Percentiles rank a stretch among this genome's conserved stretches.
Conservation (phyloP, 129 eudicot species). For the Apium graveolens region DNA sequence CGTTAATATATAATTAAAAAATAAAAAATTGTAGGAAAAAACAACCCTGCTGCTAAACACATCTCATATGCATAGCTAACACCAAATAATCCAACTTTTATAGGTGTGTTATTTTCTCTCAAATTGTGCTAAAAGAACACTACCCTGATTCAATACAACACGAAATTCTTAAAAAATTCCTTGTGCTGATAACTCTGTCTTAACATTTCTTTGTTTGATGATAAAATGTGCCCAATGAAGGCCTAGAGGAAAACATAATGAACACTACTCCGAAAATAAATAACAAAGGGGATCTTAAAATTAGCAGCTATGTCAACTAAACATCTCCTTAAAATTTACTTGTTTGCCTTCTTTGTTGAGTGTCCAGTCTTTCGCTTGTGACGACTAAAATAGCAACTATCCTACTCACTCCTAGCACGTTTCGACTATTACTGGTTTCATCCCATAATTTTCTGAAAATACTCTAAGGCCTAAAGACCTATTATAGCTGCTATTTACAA, state of each 20-base stretch:
- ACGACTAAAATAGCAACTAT: constrained; percentile 95
- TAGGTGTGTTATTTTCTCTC: background rate
- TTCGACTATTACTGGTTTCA: too few relatives aligned
- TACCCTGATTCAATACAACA: background rate
- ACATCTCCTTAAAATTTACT: constrained; percentile 7
- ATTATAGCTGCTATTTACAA: too few relatives aligned
- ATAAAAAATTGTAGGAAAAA: too few relatives aligned
- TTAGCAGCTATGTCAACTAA: constrained; percentile 26
- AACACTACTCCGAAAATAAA: constrained; percentile 23
- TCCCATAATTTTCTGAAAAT: too few relatives aligned
- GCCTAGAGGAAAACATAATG: constrained; percentile 20
- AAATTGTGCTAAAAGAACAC: background rate
- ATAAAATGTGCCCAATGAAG: constrained; percentile 28
- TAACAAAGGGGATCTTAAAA: constrained; percentile 22
- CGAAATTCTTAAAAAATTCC: background rate
- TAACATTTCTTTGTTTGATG: constrained; percentile 14
- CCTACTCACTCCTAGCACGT: too few relatives aligned
- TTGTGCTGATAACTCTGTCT: constrained; percentile 4
- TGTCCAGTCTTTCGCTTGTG: constrained; percentile 97
- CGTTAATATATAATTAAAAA: too few relatives aligned
- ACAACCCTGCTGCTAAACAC: too few relatives aligned
- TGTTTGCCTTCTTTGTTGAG: constrained; percentile 53
- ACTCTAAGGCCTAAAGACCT: too few relatives aligned
- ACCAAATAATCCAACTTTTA: too few relatives aligned
- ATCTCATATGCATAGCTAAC: too few relatives aligned